Evolutionary conservation across 2,329 filamentous ascomycete genomes (phyloP), one percentile per base, ranked within the genome.

Genomic region (Chaetomiaceae sp.): DNA sequence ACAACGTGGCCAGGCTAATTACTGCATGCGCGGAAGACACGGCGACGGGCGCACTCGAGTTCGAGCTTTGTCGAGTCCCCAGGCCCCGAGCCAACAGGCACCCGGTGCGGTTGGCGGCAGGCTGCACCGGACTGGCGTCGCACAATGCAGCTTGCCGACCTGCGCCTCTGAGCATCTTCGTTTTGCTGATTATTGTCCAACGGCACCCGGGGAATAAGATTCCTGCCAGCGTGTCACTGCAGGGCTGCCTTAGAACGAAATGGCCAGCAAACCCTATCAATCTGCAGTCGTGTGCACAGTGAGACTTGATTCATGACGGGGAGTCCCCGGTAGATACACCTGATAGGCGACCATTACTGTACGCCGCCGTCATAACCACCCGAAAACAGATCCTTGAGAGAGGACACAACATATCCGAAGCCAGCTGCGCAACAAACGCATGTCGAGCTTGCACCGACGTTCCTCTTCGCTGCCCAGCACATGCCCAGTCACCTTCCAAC

Each of bases 151-250:
- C 25, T 6, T 47, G 38, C 43, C 43, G 31, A 9, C 8, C 16
- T 14, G 14, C 31, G 31, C 37, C 25, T 35, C 31, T 43, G 14
- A 27, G 19, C 27, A 23, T 12, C 37, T n/a, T 33, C 16, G 27
- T 38, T n/a, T 33, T 42, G 43, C 37, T 42, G 16, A 14, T 33
- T 13, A 8, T 30, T 43, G 49, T 51, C 49, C 16, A 17, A 51
- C 49, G 14, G 16, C 20, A 2, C 37, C n/a, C 43, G 43, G 37
- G 49, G 49, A 51, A 51, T 51, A 37, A 33, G 17, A 40, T 23
- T 19, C 3, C 27, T 40, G n/a, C 21, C n/a, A 41, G 35, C 13
- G 37, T 50, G 30, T 20, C 42, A 45, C 48, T 10, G 37, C 42
- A 45, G 37, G 8, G 12, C 39, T 44, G 34, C n/a, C 31, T 31